These are phyloP conservation scores for Candida chilensis DNA, from an alignment of 805 yeast species.

Conservation along the genomic window DNA sequence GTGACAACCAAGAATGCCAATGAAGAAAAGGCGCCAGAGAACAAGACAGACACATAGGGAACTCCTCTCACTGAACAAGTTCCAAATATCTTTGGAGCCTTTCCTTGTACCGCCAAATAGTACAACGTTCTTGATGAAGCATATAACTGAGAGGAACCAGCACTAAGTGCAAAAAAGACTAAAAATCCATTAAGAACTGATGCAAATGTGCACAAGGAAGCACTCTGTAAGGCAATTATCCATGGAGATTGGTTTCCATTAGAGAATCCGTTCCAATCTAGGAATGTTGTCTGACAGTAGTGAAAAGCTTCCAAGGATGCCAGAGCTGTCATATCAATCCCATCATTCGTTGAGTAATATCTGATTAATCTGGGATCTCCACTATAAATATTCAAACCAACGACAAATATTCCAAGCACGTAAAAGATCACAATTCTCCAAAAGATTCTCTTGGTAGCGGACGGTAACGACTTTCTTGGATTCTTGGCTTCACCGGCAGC, in stretches of 20 bases:
- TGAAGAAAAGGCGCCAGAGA: constrained; percentile 52
- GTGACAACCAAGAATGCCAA: constrained; percentile 54
- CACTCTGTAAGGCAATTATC: constrained; percentile 32
- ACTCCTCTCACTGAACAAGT: constrained; percentile 58
- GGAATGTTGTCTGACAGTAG: constrained; percentile 15
- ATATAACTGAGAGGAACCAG: constrained; percentile 23
- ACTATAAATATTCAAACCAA: constrained; percentile 64
- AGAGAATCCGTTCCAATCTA: constrained; percentile 14
- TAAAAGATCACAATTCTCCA: constrained; percentile 63
- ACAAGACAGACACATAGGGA: constrained; percentile 62
- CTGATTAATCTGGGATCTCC: constrained; percentile 70
- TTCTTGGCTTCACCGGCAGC: constrained; percentile 84
- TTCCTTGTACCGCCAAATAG: constrained; percentile 16
- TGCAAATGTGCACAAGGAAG: not conserved
- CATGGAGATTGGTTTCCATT: constrained; percentile 36
- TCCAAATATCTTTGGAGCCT: constrained; percentile 25
- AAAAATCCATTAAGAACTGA: constrained; percentile 10
- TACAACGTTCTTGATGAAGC: constrained; percentile 21
- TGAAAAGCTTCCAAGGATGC: constrained; percentile 9
- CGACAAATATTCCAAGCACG: constrained; percentile 55
- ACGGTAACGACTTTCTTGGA: constrained; percentile 69
- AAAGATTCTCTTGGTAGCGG: constrained; percentile 68
- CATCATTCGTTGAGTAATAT: constrained; percentile 28
- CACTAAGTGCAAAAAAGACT: constrained; percentile 35
- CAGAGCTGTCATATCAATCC: too few relatives aligned